These are phyloP conservation scores for Ophiostoma triangulosporum DNA, from an alignment of 2,329 filamentous ascomycete species.

Conservation along the genomic window DNA sequence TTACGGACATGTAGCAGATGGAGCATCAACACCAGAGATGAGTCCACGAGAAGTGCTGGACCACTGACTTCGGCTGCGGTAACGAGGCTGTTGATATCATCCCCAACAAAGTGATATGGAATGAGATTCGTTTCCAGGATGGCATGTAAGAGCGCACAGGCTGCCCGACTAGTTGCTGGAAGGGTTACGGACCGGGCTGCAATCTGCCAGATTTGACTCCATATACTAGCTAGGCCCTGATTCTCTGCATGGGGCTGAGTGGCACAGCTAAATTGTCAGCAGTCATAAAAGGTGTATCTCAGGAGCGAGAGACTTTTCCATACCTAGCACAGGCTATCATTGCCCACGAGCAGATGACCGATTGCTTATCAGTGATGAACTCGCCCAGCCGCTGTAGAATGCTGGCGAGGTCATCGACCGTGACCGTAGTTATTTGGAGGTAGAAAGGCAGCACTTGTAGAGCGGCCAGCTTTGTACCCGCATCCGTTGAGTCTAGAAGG, in stretches of 20 bases:
- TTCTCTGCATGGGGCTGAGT: conserved; percentile 27
- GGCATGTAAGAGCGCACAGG: conserved; percentile 57
- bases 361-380: conserved; percentile 56
- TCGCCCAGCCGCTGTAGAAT: conserved; percentile 44
- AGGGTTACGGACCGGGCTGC: conserved; percentile 58
- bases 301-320: neutral
- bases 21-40: conserved; percentile 60
- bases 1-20: conserved; percentile 53
- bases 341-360: conserved; percentile 60
- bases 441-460: conserved; percentile 47
- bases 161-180: conserved; percentile 57
- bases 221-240: conserved; percentile 33
- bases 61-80: conserved; percentile 70
- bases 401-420: conserved; percentile 37
- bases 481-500: conserved; percentile 32
- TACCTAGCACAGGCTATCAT: conserved; percentile 66
- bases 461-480: conserved; percentile 33
- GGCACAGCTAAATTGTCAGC: conserved; percentile 22
- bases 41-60: conserved; percentile 65
- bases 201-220: conserved; percentile 66
- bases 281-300: too few relatives aligned
- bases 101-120: conserved; percentile 50
- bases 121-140: conserved; percentile 56
- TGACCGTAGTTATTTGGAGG: conserved; percentile 30
- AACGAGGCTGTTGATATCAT: conserved; percentile 59